Percentiles rank a stretch among this genome's conserved stretches.
These are phyloP conservation scores for Miscanthus lutarioriparius DNA, from an alignment of 176 grass and related monocot species.

Conservation along the genomic window DNA sequence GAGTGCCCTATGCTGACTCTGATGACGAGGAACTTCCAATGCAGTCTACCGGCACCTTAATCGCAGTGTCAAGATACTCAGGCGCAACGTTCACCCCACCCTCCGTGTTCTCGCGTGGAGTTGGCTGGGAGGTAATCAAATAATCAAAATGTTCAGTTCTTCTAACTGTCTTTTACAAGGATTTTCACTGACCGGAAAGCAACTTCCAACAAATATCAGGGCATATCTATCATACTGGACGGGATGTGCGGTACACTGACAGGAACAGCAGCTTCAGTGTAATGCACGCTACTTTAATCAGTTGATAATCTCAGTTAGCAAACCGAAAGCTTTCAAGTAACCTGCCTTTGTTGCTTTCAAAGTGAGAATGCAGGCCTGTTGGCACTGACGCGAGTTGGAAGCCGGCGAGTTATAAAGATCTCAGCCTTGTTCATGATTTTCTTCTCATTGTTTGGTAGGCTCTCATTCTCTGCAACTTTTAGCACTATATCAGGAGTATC, in stretches of 20 bases:
- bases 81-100: slow-evolving; percentile 81
- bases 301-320: background rate
- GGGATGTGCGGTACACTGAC: slow-evolving; percentile 82
- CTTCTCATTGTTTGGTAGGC: slow-evolving; percentile 88
- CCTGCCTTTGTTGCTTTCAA: slow-evolving; percentile 6
- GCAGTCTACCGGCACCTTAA: slow-evolving; percentile 87
- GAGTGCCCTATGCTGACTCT: background rate
- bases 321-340: background rate
- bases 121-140: slow-evolving; percentile 85
- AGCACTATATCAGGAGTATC: background rate
- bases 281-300: slow-evolving; percentile 30
- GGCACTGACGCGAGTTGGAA: slow-evolving; percentile 84
- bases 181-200: slow-evolving; percentile 5
- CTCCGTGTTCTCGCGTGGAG: slow-evolving; percentile 74
- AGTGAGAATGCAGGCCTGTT: slow-evolving; percentile 91
- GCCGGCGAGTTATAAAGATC: slow-evolving; percentile 79
- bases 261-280: slow-evolving; percentile 92
- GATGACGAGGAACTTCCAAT: slow-evolving; percentile 1
- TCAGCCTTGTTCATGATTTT: slow-evolving; percentile 90
- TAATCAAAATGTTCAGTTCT: background rate
- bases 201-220: slow-evolving; percentile 44
- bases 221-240: slow-evolving; percentile 85
- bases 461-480: slow-evolving; percentile 9
- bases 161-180: background rate
- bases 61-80: slow-evolving; percentile 65